Evolutionary conservation across 768 basidiomycete genomes (phyloP).

Genomic region (Mycena crocata): DNA sequence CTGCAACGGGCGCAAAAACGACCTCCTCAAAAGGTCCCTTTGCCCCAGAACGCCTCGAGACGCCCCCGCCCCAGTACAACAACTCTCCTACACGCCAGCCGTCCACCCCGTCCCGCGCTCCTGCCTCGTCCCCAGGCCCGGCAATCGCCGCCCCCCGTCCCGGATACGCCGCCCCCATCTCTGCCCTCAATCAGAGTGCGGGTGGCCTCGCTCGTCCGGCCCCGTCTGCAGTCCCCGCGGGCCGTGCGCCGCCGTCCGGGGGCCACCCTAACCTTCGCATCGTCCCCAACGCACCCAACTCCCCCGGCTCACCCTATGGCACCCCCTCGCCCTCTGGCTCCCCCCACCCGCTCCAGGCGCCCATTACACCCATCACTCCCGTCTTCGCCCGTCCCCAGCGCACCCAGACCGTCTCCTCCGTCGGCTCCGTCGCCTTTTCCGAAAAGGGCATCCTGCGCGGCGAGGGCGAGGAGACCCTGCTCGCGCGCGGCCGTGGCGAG

Average conservation of each 20-base stretch:
- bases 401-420: constrained; percentile 40
- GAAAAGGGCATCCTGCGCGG: constrained; percentile 71
- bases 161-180: constrained; percentile 78
- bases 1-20: constrained; percentile 42
- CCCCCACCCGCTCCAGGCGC: constrained; percentile 82
- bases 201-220: constrained; percentile 58
- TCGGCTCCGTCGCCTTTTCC: constrained; percentile 43
- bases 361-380: constrained; percentile 83
- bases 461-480: constrained; percentile 71
- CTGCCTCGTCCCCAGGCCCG: constrained; percentile 43
- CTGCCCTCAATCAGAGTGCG: constrained; percentile 61
- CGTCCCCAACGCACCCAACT: constrained; percentile 39
- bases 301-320: constrained; percentile 39
- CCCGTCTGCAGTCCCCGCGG: constrained; percentile 51
- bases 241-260: constrained; percentile 38
- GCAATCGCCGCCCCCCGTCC: constrained; percentile 78
- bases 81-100: constrained; percentile 23
- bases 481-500: constrained; percentile 73
- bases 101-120: constrained; percentile 34
- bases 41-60: constrained; percentile 28
- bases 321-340: constrained; percentile 55
- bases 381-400: constrained; percentile 76
- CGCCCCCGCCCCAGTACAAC: constrained; percentile 30
- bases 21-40: constrained; percentile 22
- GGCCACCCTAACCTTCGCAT: constrained; percentile 32